Percentiles rank a stretch among this genome's conserved stretches.
Evolutionary conservation across 176 grass and related monocot species (phyloP).

Genomic region (Eragrostis curvula): DNA sequence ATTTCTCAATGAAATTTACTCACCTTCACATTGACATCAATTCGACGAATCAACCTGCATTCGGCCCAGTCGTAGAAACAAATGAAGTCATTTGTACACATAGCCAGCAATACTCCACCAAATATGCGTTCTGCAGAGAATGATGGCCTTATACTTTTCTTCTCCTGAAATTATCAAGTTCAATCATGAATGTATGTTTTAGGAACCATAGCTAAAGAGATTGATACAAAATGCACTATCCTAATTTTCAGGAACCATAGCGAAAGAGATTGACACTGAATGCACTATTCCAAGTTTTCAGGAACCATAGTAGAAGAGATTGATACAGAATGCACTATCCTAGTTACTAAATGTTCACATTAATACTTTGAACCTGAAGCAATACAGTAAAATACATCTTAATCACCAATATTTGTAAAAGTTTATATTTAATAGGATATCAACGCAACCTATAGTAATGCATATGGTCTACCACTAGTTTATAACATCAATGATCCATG

Average conservation of each 20-base stretch:
- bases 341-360: conserved; percentile 18
- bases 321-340: background rate
- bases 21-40: conserved; percentile 95
- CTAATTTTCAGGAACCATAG: conserved; percentile 19
- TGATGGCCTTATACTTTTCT: conserved; percentile 86
- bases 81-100: conserved; percentile 99
- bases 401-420: background rate
- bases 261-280: background rate
- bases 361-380: conserved; percentile 10
- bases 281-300: background rate
- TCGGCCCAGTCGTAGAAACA: conserved; percentile 96
- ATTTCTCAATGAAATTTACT: conserved; percentile 14
- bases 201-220: conserved; percentile 20
- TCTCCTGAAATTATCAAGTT: conserved; percentile 74
- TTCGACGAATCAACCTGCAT: conserved; percentile 93
- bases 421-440: background rate
- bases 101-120: conserved; percentile 90
- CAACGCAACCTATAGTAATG: background rate
- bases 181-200: conserved; percentile 32
- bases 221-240: background rate
- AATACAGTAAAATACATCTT: background rate
- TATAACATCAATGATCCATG: background rate
- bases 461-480: background rate
- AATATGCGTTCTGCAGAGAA: conserved; percentile 89
- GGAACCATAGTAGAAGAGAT: conserved; percentile 13